Conservation (phyloP, 768 basidiomycete genomes). For the Termitomyces sp. region DNA sequence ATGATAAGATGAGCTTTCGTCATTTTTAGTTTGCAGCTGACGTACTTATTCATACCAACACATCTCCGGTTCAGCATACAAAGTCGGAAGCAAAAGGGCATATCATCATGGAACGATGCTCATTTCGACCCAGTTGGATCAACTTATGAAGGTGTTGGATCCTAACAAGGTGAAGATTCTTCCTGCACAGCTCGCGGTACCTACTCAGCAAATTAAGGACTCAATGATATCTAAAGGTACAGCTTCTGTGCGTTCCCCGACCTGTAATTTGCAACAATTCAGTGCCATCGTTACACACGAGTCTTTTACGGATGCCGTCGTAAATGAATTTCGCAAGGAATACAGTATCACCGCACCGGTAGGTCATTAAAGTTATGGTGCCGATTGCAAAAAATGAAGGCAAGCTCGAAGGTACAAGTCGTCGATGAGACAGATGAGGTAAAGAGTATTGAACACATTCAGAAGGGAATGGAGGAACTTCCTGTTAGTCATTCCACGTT, state of each 20-base stretch:
- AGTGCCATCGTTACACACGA: slow-evolving; percentile 55
- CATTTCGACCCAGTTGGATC: slow-evolving; percentile 71
- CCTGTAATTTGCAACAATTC: slow-evolving; percentile 71
- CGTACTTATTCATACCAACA: slow-evolving; percentile 28
- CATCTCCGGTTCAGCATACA: slow-evolving; percentile 98
- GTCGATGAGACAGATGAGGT: slow-evolving; percentile 44
- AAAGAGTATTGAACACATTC: slow-evolving; percentile 53
- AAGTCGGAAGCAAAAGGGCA: slow-evolving; percentile 83
- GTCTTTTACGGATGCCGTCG: slow-evolving; percentile 63
- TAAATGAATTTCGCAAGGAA: slow-evolving; percentile 58
- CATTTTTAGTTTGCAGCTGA: neutral
- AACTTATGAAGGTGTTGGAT: slow-evolving; percentile 68
- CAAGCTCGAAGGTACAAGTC: slow-evolving; percentile 27
- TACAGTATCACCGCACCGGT: slow-evolving; percentile 39
- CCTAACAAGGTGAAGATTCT: slow-evolving; percentile 50
- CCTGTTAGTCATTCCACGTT: slow-evolving; percentile 36
- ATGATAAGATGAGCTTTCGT: slow-evolving; percentile 76
- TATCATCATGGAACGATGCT: slow-evolving; percentile 99
- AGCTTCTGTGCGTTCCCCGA: slow-evolving; percentile 88
- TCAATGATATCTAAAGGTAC: slow-evolving; percentile 83
- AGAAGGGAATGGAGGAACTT: slow-evolving; percentile 67
- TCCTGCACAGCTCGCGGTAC: neutral
- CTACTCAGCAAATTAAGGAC: slow-evolving; percentile 37
- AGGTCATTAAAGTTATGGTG: neutral
- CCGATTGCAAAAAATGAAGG: neutral